A percentile compares a stretch with the other conserved stretches of the same genome.
Evolutionary conservation across 768 basidiomycete species (phyloP).

Genomic region (Terana coerulea): DNA sequence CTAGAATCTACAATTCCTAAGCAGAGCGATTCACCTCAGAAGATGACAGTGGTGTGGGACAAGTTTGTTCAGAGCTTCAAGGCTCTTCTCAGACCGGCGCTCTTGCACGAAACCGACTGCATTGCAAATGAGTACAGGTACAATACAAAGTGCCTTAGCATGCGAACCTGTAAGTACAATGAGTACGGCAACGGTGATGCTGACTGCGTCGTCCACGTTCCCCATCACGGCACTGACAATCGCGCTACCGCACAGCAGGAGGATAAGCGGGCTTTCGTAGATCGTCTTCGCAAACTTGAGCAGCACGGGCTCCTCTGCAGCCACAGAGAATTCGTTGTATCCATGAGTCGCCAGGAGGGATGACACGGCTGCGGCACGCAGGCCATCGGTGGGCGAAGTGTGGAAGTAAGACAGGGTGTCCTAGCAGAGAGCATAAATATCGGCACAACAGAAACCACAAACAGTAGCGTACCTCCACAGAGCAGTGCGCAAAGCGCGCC

Average conservation of each 20-base stretch:
- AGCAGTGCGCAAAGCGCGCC: conserved; percentile 62
- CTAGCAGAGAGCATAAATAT: conserved; percentile 34
- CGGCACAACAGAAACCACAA: conserved; percentile 4
- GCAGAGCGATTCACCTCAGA: conserved; percentile 43
- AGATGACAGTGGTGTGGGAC: conserved; percentile 97
- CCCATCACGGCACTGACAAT: conserved; percentile 88
- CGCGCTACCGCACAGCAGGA: conserved; percentile 88
- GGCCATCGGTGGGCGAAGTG: conserved; percentile 58
- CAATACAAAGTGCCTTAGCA: not conserved
- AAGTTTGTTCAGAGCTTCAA: conserved; percentile 94
- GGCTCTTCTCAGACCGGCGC: conserved; percentile 87
- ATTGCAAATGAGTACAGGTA: not conserved
- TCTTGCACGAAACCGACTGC: conserved; percentile 94
- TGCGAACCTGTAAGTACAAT: conserved; percentile 87
- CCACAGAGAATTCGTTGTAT: conserved; percentile 93
- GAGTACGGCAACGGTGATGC: conserved; percentile 86
- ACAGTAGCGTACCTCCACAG: conserved; percentile 51
- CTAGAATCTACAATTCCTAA: not conserved
- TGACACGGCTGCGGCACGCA: conserved; percentile 59
- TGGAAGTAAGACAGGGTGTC: conserved; percentile 71
- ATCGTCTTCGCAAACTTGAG: conserved; percentile 94
- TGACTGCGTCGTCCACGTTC: conserved; percentile 92
- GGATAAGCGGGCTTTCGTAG: conserved; percentile 90
- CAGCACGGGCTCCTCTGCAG: conserved; percentile 71
- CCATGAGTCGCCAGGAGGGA: conserved; percentile 66